Base-by-base conservation (phyloP, 371 early-diverging fungal species). In the Gilbertella persicaria region DNA sequence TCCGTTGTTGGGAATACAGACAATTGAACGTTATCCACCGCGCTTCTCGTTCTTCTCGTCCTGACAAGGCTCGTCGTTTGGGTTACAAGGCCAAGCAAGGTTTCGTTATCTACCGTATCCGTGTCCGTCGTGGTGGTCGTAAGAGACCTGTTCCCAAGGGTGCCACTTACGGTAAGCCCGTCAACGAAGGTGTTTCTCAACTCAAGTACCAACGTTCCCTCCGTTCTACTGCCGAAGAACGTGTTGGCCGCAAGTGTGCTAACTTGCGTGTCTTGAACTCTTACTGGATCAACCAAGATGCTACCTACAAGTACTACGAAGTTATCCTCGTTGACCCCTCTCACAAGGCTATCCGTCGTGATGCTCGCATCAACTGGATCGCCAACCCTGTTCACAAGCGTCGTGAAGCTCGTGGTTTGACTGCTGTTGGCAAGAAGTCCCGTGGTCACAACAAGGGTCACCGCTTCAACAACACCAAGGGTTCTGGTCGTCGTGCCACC, bases 31-130 rank as follows among this genome's bases (percentile, higher is more conserved):
- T 89, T 58, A 91, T 98, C 70, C 97, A 97, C 89, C 91, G 96
- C 66, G 98, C 97, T 39, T 92, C 95, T 56, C 93, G 96, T 72
- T 96, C 99, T 45, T 94, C 97, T 58, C 97, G 97, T 73, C 95
- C 97, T 54, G 99, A 99, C 75, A 97, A 98, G 89, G 99, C 99
- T 49, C 91, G 98, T 73, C 95, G 95, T 66, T 85, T 99, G 53
- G 99, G 99, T 55, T 99, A 99, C 91, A 97, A 96, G 80, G 95
- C 95, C 77, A 99, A 98, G 89, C 94, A 94, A 82, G 99, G 99
- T 64, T 95, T 90, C 77, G 93, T 94, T 62, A 88, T 98, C 82
- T 99, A 95, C 90, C 89, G 97, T 67, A 87, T 97, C 70, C 94
- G 98, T 69, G 94, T 99, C 64, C 95, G 97, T 73, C 96, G 99